Percentiles rank a stretch among this genome's conserved stretches.
phyloP scores from a whole-genome alignment of 106 monocot genomes.

The Acorus gramineus region DNA sequence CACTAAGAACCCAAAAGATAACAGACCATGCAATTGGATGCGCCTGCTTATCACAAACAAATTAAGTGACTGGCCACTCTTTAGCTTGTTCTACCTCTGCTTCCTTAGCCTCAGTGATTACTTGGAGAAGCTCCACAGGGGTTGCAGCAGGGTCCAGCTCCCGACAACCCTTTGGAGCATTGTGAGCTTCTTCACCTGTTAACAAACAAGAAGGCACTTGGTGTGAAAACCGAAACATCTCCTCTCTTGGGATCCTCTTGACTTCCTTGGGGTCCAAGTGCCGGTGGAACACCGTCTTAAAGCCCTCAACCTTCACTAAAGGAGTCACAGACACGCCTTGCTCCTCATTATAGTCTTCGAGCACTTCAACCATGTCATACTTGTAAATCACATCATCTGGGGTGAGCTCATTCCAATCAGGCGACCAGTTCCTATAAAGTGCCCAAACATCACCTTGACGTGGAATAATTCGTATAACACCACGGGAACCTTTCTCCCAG shows the following conservation, averaged over 20 bases:
- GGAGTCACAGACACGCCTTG: slow-evolving; percentile 37
- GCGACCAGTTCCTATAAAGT: slow-evolving; percentile 49
- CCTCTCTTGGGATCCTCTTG: slow-evolving; percentile 37
- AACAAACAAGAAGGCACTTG: slow-evolving; percentile 42
- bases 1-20: no score
- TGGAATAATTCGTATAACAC: slow-evolving; percentile 36
- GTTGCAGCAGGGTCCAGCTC: slow-evolving; percentile 63
- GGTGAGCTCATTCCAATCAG: slow-evolving; percentile 44
- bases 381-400: slow-evolving; percentile 45
- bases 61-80: no score
- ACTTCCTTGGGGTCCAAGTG: slow-evolving; percentile 26
- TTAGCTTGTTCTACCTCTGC: not conserved
- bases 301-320: slow-evolving; percentile 49
- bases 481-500: slow-evolving; percentile 43
- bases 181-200: slow-evolving; percentile 38
- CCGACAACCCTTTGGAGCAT: slow-evolving; percentile 47
- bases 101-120: slow-evolving; percentile 26
- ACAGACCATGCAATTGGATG: not conserved
- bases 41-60: not conserved
- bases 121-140: slow-evolving; percentile 40
- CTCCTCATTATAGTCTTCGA: slow-evolving; percentile 42
- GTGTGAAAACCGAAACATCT: slow-evolving; percentile 54
- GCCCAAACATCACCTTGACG: slow-evolving; percentile 53
- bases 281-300: slow-evolving; percentile 50
- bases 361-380: slow-evolving; percentile 66